Base-by-base conservation (phyloP, 306 rosid species). In the Lupinus albus region DNA sequence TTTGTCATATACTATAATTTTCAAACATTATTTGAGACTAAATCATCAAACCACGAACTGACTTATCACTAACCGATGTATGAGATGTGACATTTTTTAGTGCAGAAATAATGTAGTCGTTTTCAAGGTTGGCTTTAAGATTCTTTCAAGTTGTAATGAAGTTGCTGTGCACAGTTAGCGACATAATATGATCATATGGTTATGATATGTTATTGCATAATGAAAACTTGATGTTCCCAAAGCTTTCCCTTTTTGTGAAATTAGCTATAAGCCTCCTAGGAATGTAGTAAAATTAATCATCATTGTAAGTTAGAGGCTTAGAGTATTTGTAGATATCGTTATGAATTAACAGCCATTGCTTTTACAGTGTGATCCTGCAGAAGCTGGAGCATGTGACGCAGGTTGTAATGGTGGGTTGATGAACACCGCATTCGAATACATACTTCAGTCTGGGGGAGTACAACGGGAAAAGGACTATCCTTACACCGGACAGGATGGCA, bases 331-430 rank as follows among this genome's bases (percentile, higher is more conserved):
- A 0, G 2, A 11, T 0, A 12, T 17, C 17, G 33, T 18, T 7
- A 5, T 71, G 57, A 18, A 36, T 16, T 77, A 46, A 70, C 57
- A 51, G 45, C 7, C 64, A 30, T 67, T 28, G 58, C 30, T 72
- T 48, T 81, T 12, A 62, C 89, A 94, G 99, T 94, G 99, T 78
- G 99, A 94, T 76, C 97, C 99, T 0, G 97, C 85, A 74, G 67
- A 88, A 68, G 8, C 11, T 50, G 88, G 84, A 12, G 71, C 92
- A 0, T 94, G 99, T 33, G 99, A 94, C 84, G 14, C 95, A 0
- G 99, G 99, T 47, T 93, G 99, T 63, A 62, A 33, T 46, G 99
- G 99, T 64, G 99, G 99, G 38, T 80, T 90, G 81, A 94, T 94
- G 99, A 94, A 75, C 77, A 73, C 74, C 2, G 97, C 99, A 12